Conservation (phyloP, 768 basidiomycete genomes). For the Termitomyces bulborhizus region DNA sequence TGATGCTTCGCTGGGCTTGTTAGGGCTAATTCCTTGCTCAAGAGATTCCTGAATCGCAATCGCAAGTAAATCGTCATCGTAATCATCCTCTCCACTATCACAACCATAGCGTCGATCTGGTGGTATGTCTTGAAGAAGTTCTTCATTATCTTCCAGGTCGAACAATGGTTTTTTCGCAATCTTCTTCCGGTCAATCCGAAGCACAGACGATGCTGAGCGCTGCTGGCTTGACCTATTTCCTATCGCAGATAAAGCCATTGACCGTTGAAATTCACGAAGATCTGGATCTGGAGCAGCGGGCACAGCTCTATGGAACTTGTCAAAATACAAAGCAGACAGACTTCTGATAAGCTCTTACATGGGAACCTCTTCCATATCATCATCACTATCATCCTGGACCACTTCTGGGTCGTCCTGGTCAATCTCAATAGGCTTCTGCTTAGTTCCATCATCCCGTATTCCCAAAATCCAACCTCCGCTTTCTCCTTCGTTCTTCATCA, state of each 20-base stretch:
- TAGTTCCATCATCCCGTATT: constrained; percentile 81
- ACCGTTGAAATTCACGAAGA: constrained; percentile 53
- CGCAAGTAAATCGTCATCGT: constrained; percentile 48
- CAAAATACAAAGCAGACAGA: not conserved
- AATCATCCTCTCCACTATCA: constrained; percentile 34
- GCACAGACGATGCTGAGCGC: constrained; percentile 22
- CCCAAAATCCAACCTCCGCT: constrained; percentile 95
- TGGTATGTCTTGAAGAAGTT: constrained; percentile 6
- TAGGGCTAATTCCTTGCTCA: constrained; percentile 22
- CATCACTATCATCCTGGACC: constrained; percentile 33
- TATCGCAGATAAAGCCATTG: constrained; percentile 57
- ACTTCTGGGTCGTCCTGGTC: constrained; percentile 49
- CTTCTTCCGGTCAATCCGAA: constrained; percentile 27
- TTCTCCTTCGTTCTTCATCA: constrained; percentile 84
- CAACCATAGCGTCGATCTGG: not conserved
- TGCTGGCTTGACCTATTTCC: constrained; percentile 40
- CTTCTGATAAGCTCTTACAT: constrained; percentile 41
- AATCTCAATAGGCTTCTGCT: constrained; percentile 79
- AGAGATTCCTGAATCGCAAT: constrained; percentile 61
- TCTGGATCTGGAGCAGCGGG: constrained; percentile 46
- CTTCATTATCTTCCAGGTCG: constrained; percentile 43
- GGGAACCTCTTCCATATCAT: constrained; percentile 77
- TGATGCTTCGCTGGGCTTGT: constrained; percentile 3
- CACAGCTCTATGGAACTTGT: constrained; percentile 23
- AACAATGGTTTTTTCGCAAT: constrained; percentile 42